phyloP scores from a whole-genome alignment of 169 alveolate genomes.

The Plasmodium sp. region DNA sequence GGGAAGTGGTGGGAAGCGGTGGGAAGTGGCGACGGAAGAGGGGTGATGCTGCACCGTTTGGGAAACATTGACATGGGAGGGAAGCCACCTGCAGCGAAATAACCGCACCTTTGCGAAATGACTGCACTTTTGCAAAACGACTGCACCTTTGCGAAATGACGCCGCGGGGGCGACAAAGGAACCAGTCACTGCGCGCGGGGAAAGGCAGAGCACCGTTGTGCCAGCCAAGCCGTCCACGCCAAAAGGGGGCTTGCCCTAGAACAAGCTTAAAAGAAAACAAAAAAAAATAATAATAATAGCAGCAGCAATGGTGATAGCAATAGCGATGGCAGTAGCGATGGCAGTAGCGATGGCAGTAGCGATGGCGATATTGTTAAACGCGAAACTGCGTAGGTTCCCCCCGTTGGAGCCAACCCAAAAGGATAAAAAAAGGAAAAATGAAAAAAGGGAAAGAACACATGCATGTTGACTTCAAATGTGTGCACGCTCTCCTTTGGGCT shows the following conservation, averaged over 20 bases:
- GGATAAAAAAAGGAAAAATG: background rate
- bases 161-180: background rate
- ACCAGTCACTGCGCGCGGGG: background rate
- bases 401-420: background rate
- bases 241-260: background rate
- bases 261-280: background rate
- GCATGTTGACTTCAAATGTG: too few relatives aligned
- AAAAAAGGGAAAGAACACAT: too few relatives aligned
- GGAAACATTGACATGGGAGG: background rate
- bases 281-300: too few relatives aligned
- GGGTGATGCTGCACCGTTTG: background rate
- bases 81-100: background rate
- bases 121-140: background rate
- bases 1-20: background rate
- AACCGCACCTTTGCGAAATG: too few relatives aligned
- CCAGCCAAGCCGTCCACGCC: background rate
- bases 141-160: background rate
- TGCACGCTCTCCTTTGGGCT: too few relatives aligned
- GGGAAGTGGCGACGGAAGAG: background rate
- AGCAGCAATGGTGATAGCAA: background rate
- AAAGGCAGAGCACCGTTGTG: background rate
- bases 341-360: background rate
- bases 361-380: background rate
- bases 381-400: background rate
- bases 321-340: background rate